These are phyloP conservation scores for Monocercomonoides exilis DNA, from an alignment of 78 protist genomes.

Conservation along the genomic window DNA sequence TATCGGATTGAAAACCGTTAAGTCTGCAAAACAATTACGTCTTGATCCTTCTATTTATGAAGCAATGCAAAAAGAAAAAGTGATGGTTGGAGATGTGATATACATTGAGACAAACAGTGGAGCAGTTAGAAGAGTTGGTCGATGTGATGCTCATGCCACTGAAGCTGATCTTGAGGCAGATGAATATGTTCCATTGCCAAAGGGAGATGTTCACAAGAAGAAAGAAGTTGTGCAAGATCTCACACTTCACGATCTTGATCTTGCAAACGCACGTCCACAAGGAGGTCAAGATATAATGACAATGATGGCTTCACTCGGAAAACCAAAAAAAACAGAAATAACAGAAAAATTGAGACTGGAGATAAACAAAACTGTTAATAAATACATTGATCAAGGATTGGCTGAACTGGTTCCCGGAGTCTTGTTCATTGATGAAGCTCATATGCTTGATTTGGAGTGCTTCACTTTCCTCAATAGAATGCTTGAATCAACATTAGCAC, in stretches of 20 bases:
- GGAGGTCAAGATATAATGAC: slow-evolving; percentile 93
- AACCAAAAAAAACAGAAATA: slow-evolving; percentile 97
- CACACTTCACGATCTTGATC: slow-evolving; percentile 97
- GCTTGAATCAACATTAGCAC: slow-evolving; percentile 92
- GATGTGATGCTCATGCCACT: slow-evolving; percentile 86
- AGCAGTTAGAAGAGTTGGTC: slow-evolving; percentile 91
- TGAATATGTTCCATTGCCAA: slow-evolving; percentile 98
- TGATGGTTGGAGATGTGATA: slow-evolving; percentile 90
- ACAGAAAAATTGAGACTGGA: slow-evolving; percentile 98
- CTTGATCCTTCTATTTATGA: slow-evolving; percentile 96
- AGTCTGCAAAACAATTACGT: slow-evolving; percentile 81
- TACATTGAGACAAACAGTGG: slow-evolving; percentile 94
- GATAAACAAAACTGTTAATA: slow-evolving; percentile 95
- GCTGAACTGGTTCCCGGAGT: slow-evolving; percentile 99
- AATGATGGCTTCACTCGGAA: slow-evolving; percentile 88
- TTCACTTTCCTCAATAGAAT: slow-evolving; percentile 96
- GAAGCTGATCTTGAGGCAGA: slow-evolving; percentile 93
- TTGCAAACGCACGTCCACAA: slow-evolving; percentile 92
- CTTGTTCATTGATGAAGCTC: slow-evolving; percentile 97
- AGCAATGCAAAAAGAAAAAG: slow-evolving; percentile 90
- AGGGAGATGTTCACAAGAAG: slow-evolving; percentile 97
- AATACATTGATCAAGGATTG: slow-evolving; percentile 97
- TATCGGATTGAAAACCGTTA: slow-evolving; percentile 72
- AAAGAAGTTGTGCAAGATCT: slow-evolving; percentile 87
- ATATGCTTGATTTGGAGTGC: slow-evolving; percentile 99